phyloP scores from a whole-genome alignment of 192 early-diverging fungal species.

The Coemansia sp. region DNA sequence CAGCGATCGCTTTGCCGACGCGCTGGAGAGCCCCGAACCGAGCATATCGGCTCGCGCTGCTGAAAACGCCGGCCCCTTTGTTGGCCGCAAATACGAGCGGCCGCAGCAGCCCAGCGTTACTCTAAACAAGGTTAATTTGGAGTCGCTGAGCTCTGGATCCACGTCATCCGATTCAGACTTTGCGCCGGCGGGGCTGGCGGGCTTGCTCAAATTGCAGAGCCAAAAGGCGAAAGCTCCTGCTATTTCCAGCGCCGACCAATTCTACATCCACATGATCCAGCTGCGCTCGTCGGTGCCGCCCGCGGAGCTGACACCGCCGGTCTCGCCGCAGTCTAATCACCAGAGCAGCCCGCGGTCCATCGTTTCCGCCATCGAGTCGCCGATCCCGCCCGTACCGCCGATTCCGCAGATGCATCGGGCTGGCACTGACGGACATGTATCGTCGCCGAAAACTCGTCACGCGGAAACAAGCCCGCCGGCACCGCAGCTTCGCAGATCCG shows the following conservation, averaged over 20 bases:
- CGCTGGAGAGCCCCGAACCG: not conserved
- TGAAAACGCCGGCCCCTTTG: not conserved
- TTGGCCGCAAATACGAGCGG: not conserved
- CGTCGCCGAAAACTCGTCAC: not conserved
- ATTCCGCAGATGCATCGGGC: not conserved
- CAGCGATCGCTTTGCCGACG: conserved; percentile 6
- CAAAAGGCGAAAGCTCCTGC: not conserved
- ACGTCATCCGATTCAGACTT: not conserved
- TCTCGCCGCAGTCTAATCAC: conserved; percentile 6
- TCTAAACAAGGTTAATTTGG: too few species aligned
- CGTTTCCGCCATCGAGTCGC: not conserved
- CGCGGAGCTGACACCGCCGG: conserved; percentile 19
- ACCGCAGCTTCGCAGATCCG: not conserved
- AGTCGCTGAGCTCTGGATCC: too few species aligned
- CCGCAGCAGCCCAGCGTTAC: too few species aligned
- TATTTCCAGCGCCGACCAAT: conserved; percentile 11
- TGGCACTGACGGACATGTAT: not conserved
- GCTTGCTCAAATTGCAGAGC: conserved; percentile 12
- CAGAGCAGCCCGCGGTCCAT: not conserved
- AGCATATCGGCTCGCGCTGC: not conserved
- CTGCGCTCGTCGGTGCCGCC: conserved; percentile 18
- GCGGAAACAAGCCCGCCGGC: not conserved
- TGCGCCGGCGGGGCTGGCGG: not conserved
- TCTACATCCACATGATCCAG: conserved; percentile 29
- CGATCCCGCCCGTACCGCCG: not conserved